Evolutionary conservation across 23 red algal genomes (phyloP), one percentile per base, ranked within the genome.

Genomic region (Gracilariopsis chorda): DNA sequence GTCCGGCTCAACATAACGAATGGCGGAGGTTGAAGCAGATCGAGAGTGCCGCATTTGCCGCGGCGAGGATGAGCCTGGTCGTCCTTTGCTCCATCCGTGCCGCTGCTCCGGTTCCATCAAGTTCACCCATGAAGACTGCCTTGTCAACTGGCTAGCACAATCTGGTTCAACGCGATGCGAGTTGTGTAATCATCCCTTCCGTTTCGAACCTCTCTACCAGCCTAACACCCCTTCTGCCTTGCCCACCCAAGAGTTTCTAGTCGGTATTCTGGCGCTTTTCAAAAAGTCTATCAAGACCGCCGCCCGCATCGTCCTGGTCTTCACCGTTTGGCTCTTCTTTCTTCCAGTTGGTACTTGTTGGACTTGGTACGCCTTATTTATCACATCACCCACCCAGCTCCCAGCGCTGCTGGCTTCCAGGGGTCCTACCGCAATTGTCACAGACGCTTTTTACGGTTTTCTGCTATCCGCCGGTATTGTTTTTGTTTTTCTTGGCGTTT

Each of bases 41-140:
- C 85, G 65, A 44, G 97, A 99, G 71, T 99, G 97, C 82, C 91
- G 97, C 37, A 99, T 99, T 44, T 99, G 97, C 82, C 90, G 93
- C 39, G 91, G 93, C 42, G 87, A 85, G 27, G 80, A 61, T 33
- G 89, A 90, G 48, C 84, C 83, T 23, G 59, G 82, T 37, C 76
- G 93, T 28, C 97, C 97, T 5, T 93, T 99, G 69, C 83, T 94
- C 17, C 86, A 94, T 51, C 97, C 97, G 36, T 99, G 97, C 80
- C 74, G 84, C 49, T 99, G 97, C 70, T 81, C 93, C 33, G 97
- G 97, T 32, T 93, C 87, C 36, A 95, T 99, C 76, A 88, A 90
- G 48, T 94, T 83, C 83, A 95, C 93, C 28, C 97, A 99, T 59
- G 97, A 99, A 46, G 93, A 93, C 24, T 99, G 97, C 80, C 79